A percentile compares a stretch with the other conserved stretches of the same genome.
phyloP scores from a whole-genome alignment of 202 grass and related monocot genomes.

The Panicum hallii region DNA sequence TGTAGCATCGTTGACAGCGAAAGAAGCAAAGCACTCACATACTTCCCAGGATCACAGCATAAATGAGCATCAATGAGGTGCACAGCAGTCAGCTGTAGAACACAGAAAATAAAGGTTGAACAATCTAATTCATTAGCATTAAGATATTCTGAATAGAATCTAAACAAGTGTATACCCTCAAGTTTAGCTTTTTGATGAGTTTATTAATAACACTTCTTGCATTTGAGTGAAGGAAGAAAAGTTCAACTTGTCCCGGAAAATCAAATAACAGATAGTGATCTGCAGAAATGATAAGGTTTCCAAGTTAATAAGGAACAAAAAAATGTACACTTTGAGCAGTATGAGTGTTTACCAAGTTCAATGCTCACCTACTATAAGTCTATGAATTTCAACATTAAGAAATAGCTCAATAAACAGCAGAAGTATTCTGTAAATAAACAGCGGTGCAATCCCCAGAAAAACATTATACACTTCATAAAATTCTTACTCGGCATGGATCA shows the following conservation, averaged over 20 bases:
- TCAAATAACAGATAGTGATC: conserved; percentile 98
- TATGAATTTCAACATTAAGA: not conserved
- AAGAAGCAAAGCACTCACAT: conserved; percentile 97
- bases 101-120: conserved; percentile 14
- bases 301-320: not conserved
- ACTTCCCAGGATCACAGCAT: conserved; percentile 98
- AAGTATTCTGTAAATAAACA: not conserved
- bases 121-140: conserved; percentile 25
- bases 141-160: conserved; percentile 15
- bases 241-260: conserved; percentile 98
- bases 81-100: conserved; percentile 77
- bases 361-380: not conserved
- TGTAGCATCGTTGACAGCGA: conserved; percentile 93
- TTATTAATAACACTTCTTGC: conserved; percentile 76
- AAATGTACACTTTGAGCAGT: conserved; percentile 10
- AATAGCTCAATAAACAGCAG: conserved; percentile 24
- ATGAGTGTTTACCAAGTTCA: conserved; percentile 8
- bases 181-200: conserved; percentile 83
- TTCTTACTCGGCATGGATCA: conserved; percentile 5
- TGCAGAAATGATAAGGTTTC: conserved; percentile 50
- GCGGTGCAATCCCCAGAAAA: not conserved
- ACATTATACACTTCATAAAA: not conserved
- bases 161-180: conserved; percentile 60
- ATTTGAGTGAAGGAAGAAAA: conserved; percentile 98
- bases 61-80: conserved; percentile 95